These are phyloP conservation scores for Cryptosporidium muris DNA, from an alignment of 169 alveolate species.

Conservation along the genomic window DNA sequence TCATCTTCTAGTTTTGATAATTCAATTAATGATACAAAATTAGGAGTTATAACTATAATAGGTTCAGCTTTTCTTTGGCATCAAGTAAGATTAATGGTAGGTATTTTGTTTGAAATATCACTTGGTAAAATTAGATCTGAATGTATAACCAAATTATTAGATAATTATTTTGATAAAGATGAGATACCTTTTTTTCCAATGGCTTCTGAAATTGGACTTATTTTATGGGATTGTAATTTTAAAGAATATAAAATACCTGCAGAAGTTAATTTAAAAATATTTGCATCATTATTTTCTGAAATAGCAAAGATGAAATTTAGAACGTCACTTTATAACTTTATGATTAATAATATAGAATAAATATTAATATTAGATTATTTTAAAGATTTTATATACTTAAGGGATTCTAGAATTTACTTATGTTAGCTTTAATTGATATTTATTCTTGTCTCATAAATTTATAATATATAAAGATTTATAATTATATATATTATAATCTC, in stretches of 20 bases:
- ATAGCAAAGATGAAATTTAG: conserved; percentile 4
- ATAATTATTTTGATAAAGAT: conserved; percentile 70
- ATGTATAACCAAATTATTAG: conserved; percentile 77
- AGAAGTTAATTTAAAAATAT: background rate
- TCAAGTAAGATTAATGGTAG: conserved; percentile 85
- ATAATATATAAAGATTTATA: too few relatives aligned
- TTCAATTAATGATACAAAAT: background rate
- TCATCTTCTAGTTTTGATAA: background rate
- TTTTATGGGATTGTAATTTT: conserved; percentile 83
- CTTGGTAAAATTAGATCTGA: conserved; percentile 77
- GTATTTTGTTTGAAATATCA: conserved; percentile 82
- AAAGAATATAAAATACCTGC: conserved; percentile 69
- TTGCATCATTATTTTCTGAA: conserved; percentile 28
- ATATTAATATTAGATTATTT: too few relatives aligned
- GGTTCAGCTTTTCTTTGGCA: conserved; percentile 88
- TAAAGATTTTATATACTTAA: too few relatives aligned
- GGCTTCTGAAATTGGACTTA: conserved; percentile 81
- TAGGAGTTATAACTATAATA: conserved; percentile 74
- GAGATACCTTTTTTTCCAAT: conserved; percentile 78
- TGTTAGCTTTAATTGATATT: too few relatives aligned
- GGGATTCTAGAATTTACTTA: too few relatives aligned
- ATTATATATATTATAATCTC: too few relatives aligned
- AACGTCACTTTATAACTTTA: conserved; percentile 39
- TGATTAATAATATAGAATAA: background rate
- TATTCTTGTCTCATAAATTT: too few relatives aligned